Conservation (phyloP, 2,329 filamentous ascomycete species). For the Akanthomyces lecanii region DNA sequence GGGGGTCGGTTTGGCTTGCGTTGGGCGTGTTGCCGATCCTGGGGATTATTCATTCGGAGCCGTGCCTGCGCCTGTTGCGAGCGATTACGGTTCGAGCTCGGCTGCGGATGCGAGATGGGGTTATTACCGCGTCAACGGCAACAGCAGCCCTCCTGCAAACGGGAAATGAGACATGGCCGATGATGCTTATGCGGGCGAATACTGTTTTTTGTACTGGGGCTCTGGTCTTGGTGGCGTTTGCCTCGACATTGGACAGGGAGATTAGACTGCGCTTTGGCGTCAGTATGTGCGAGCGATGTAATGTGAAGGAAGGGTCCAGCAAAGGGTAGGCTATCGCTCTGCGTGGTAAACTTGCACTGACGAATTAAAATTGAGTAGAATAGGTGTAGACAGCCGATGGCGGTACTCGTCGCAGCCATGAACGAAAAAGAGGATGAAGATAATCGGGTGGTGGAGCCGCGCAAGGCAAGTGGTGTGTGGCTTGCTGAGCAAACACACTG, state of each 20-base stretch:
- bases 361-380: neutral
- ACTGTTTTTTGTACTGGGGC: neutral
- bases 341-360: neutral
- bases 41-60: neutral
- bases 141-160: neutral
- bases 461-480: neutral
- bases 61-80: neutral
- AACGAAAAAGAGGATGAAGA: neutral
- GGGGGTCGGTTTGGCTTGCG: neutral
- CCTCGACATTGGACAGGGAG: neutral
- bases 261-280: neutral
- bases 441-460: neutral
- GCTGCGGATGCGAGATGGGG: slow-evolving; percentile 11
- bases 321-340: neutral
- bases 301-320: neutral
- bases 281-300: neutral
- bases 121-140: slow-evolving; percentile 11
- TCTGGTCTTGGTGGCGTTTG: slow-evolving; percentile 10
- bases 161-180: slow-evolving; percentile 9
- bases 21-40: neutral
- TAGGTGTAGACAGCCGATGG: neutral
- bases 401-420: neutral
- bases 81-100: slow-evolving; percentile 17
- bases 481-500: neutral
- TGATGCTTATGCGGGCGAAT: neutral